Percentiles rank a stretch among this genome's conserved stretches.
These are phyloP conservation scores for Podila verticillata DNA, from an alignment of 192 early-diverging fungal genomes.

Conservation along the genomic window DNA sequence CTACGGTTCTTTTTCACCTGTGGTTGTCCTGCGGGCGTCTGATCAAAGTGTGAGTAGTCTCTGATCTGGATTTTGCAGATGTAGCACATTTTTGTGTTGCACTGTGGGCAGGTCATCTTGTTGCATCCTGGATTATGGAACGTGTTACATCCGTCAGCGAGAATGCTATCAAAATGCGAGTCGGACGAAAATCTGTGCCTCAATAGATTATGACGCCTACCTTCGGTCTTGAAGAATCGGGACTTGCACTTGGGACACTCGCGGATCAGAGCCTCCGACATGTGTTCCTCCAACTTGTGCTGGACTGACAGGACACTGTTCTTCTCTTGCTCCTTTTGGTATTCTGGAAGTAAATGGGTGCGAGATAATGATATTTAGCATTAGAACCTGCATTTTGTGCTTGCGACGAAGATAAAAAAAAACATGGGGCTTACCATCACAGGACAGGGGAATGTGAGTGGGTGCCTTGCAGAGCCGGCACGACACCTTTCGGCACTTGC, in stretches of 20 bases:
- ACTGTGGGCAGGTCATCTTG: conserved; percentile 65
- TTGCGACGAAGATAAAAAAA: no score
- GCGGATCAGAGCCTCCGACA: conserved; percentile 65
- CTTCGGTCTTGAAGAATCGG: conserved; percentile 55
- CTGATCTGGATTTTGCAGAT: conserved; percentile 56
- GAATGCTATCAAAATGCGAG: no score
- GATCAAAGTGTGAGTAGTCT: conserved; percentile 63
- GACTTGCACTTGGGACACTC: conserved; percentile 62
- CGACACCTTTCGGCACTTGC: conserved; percentile 54
- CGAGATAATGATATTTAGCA: no score
- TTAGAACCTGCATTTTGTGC: no score
- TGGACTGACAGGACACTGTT: conserved; percentile 49
- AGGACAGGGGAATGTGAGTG: conserved; percentile 64
- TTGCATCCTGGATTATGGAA: conserved; percentile 52
- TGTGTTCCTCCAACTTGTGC: conserved; percentile 64
- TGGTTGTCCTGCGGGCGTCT: conserved; percentile 23
- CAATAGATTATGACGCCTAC: background rate
- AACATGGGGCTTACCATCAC: conserved; percentile 54
- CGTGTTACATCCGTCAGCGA: background rate
- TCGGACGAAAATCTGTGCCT: background rate
- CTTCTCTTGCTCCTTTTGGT: conserved; percentile 51
- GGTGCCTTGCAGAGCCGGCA: conserved; percentile 58
- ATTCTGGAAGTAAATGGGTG: conserved; percentile 13
- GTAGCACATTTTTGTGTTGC: conserved; percentile 58
- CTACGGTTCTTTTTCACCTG: conserved; percentile 18